Base-by-base conservation (phyloP, 208 protist species). In the Acanthamoeba quina region DNA sequence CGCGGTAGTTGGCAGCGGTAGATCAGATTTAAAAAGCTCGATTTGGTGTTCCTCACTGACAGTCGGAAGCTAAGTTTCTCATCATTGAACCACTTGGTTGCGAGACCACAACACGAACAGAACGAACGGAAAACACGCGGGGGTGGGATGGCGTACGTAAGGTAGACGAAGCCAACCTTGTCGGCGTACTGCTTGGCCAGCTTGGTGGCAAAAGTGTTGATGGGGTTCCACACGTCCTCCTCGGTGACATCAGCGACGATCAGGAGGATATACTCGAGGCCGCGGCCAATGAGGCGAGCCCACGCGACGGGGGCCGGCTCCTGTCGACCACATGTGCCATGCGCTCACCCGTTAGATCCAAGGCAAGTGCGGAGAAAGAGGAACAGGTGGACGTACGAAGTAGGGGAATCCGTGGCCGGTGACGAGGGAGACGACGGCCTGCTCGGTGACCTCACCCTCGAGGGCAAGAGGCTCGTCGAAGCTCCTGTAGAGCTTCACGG, bases 21-120 rank as follows among this genome's bases (percentile, higher is more conserved):
- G 31, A 58, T 83, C 74, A 83, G 74, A 83, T 83, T 83, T 83
- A 83, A 83, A 83, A 83, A 83, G 74, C 74, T 83, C 74, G 74
- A 83, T 83, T 83, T 83, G 74, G 21, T 58, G 34, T 56, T 83
- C 74, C 44, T 56, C 74, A 83, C 34, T 13, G 19, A 24, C 26
- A 34, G 21, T 56, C 74, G 44, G 58, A 31, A 44, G 47, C 37
- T 64, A n/a, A 15, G 9, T 19, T 44, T 68, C 21, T 85, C 47
- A 49, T 85, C 76, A 58, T 49, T 34, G 19, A 24, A 82, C 41
- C 31, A 56, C 26, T 37, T 2, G 34, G 34, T 26, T 64, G 58
- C 58, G 5, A 21, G 17, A 6, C 58, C 15, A 64, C 24, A 64
- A 64, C 19, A 56, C 11, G 0, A 26, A 54, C 7, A 29, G 17